Percentiles rank a stretch among this genome's conserved stretches.
Conservation (phyloP, 2,329 filamentous ascomycete species). For the Neonectria faginata region DNA sequence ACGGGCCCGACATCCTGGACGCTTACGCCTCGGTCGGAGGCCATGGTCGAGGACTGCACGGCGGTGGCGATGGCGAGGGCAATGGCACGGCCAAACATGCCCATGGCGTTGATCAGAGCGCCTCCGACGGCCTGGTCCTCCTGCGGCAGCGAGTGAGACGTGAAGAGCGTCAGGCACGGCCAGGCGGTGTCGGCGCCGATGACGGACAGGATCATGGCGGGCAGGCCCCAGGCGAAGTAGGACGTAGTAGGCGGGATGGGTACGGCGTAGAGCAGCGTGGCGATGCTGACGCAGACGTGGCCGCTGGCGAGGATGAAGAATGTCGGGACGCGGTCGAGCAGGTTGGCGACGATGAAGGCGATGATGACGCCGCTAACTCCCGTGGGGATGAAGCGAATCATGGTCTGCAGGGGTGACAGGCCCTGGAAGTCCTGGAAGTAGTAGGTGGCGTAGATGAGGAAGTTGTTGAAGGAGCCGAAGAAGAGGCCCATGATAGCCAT, state of each 20-base stretch:
- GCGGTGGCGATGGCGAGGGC: constrained; percentile 74
- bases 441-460: constrained; percentile 75
- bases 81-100: constrained; percentile 74
- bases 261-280: constrained; percentile 71
- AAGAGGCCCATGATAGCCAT: constrained; percentile 75
- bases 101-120: constrained; percentile 74
- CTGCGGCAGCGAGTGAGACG: constrained; percentile 69
- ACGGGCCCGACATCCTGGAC: constrained; percentile 59
- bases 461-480: constrained; percentile 76
- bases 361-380: constrained; percentile 70
- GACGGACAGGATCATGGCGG: constrained; percentile 74
- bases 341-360: constrained; percentile 64
- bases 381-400: constrained; percentile 75
- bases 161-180: constrained; percentile 74
- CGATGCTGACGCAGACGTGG: constrained; percentile 64
- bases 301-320: constrained; percentile 69
- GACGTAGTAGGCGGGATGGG: constrained; percentile 70
- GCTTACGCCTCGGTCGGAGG: constrained; percentile 56
- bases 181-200: constrained; percentile 75
- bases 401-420: constrained; percentile 72
- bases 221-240: constrained; percentile 76
- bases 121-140: constrained; percentile 76
- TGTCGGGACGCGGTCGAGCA: constrained; percentile 69
- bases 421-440: constrained; percentile 77
- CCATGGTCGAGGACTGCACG: constrained; percentile 72